Evolutionary conservation across 2,329 filamentous ascomycete genomes (phyloP).

Genomic region (Neoascochyta sp.): DNA sequence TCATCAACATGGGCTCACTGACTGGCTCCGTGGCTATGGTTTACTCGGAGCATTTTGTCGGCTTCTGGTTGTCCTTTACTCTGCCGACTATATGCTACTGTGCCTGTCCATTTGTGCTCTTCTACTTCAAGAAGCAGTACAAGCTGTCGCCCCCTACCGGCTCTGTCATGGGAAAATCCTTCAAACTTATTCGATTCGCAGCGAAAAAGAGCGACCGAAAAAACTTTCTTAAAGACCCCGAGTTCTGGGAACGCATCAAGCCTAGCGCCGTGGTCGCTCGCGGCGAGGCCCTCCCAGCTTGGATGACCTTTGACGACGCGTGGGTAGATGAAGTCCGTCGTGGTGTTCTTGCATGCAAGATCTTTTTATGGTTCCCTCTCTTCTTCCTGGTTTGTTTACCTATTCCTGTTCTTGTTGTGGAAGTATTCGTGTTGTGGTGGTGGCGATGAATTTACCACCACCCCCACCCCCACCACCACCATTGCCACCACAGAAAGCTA

Average conservation of each 20-base stretch:
- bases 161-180: constrained; percentile 66
- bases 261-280: constrained; percentile 45
- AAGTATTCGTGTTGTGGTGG: too few species aligned
- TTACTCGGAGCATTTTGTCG: constrained; percentile 48
- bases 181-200: constrained; percentile 56
- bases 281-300: constrained; percentile 53
- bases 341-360: constrained; percentile 46
- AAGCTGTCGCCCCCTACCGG: constrained; percentile 63
- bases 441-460: too few species aligned
- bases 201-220: constrained; percentile 18
- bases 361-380: constrained; percentile 58
- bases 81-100: constrained; percentile 64
- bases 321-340: constrained; percentile 75
- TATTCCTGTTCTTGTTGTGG: too few species aligned
- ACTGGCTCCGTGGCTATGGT: constrained; percentile 38
- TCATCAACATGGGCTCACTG: constrained; percentile 40
- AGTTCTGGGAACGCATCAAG: constrained; percentile 62
- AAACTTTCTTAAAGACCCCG: constrained; percentile 21
- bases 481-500: too few species aligned
- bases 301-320: constrained; percentile 78
- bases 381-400: constrained; percentile 30
- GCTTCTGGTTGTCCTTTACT: constrained; percentile 69
- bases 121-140: constrained; percentile 64
- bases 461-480: too few species aligned
- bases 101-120: constrained; percentile 54